Percentiles rank a stretch among this genome's conserved stretches.
Conservation (phyloP, 2,329 filamentous ascomycete genomes). For the Emmonsiellopsis sp. region DNA sequence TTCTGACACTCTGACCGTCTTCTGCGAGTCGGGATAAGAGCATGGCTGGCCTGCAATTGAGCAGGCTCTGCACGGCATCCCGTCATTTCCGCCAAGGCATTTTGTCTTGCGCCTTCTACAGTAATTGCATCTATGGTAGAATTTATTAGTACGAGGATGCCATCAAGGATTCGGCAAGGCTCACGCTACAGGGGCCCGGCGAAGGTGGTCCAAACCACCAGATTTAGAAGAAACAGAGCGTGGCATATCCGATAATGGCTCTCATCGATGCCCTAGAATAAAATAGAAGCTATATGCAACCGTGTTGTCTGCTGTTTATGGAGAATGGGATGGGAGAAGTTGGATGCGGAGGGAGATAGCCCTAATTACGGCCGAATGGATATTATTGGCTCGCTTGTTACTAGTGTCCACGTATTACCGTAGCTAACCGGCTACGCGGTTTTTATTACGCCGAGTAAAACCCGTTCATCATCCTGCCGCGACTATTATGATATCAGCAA, state of each 20-base stretch:
- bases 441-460: too few relatives aligned
- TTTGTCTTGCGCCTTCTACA: constrained; percentile 18
- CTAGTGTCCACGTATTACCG: too few relatives aligned
- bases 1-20: constrained; percentile 14
- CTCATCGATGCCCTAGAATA: too few relatives aligned
- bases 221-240: neutral
- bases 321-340: neutral
- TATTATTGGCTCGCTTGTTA: too few relatives aligned
- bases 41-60: constrained; percentile 8
- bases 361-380: neutral
- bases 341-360: neutral
- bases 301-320: neutral
- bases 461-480: too few relatives aligned
- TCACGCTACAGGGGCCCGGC: constrained; percentile 2
- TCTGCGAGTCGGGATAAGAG: constrained; percentile 13
- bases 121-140: constrained; percentile 13
- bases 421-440: too few relatives aligned
- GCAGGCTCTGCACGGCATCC: constrained; percentile 13
- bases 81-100: constrained; percentile 10
- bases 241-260: neutral
- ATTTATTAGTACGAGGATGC: neutral
- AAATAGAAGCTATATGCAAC: neutral
- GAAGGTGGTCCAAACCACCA: neutral
- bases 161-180: neutral
- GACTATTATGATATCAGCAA: too few relatives aligned